Percentiles rank a stretch among this genome's conserved stretches.
phyloP scores from a whole-genome alignment of 345 rosid species.

The Syzygium grande region DNA sequence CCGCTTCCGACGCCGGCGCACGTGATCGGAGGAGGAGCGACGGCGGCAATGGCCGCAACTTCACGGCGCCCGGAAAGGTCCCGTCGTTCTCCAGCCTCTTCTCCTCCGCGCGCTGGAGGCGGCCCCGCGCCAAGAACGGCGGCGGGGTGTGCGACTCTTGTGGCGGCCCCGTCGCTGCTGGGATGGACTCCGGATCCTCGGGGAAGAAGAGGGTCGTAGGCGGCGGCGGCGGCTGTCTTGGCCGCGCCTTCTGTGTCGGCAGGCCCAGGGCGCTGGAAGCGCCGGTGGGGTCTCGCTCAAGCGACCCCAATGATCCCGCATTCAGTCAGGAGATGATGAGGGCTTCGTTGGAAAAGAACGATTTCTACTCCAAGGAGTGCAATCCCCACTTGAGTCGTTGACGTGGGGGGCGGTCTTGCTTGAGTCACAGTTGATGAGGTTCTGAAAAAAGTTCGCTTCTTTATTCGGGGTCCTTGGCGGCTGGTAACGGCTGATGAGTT shows the following conservation, averaged over 20 bases:
- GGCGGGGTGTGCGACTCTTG: not conserved
- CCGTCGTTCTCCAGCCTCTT: not conserved
- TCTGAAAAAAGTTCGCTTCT: not conserved
- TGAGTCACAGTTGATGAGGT: not conserved
- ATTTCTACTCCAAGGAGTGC: constrained; percentile 44
- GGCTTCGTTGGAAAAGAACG: constrained; percentile 37
- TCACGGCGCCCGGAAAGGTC: not conserved
- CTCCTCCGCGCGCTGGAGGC: not conserved
- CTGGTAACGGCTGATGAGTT: not conserved
- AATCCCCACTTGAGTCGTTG: constrained; percentile 18
- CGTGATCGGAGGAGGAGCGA: not conserved
- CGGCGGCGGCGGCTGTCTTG: not conserved
- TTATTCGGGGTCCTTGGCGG: not conserved
- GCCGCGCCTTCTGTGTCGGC: constrained; percentile 22
- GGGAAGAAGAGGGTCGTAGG: not conserved
- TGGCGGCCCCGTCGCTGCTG: not conserved
- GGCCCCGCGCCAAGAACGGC: not conserved
- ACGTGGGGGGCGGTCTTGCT: not conserved
- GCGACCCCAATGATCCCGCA: constrained; percentile 39
- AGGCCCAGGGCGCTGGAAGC: constrained; percentile 26
- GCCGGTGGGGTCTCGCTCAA: constrained; percentile 16
- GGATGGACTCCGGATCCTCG: not conserved
- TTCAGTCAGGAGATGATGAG: constrained; percentile 33
- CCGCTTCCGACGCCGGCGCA: not conserved
- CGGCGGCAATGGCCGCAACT: not conserved